These are phyloP conservation scores for Neocallimastix lanati DNA, from an alignment of 192 early-diverging fungal species.

Conservation along the genomic window DNA sequence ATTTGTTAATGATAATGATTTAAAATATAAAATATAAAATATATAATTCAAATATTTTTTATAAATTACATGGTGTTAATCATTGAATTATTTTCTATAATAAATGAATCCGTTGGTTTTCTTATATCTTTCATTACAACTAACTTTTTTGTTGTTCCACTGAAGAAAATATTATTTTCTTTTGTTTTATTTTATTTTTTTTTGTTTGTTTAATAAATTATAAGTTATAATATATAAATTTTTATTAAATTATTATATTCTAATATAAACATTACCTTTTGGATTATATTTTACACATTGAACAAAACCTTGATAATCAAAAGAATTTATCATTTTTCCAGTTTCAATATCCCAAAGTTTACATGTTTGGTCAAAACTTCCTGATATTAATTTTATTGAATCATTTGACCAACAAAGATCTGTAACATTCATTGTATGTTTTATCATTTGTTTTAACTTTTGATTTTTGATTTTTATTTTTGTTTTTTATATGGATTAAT, in stretches of 20 bases:
- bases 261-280: constrained; percentile 34
- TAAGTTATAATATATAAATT: no score
- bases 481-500: no score
- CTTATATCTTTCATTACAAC: constrained; percentile 50
- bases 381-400: constrained; percentile 46
- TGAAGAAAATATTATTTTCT: constrained; percentile 59
- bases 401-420: constrained; percentile 59
- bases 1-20: no score
- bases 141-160: constrained; percentile 55
- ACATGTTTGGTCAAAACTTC: constrained; percentile 63
- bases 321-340: constrained; percentile 37
- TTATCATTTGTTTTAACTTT: constrained; percentile 23
- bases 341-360: constrained; percentile 60
- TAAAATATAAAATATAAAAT: no score
- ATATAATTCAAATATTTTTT: no score
- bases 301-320: constrained; percentile 63
- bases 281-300: constrained; percentile 64
- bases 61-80: constrained; percentile 56
- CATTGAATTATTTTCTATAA: constrained; percentile 54
- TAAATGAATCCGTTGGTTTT: constrained; percentile 4
- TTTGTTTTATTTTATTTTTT: not conserved
- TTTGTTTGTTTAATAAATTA: no score
- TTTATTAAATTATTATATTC: no score
- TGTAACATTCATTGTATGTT: constrained; percentile 58
- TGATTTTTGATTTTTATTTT: no score